Evolutionary conservation across 768 basidiomycete species (phyloP).

Genomic region (Mrakia gelida): DNA sequence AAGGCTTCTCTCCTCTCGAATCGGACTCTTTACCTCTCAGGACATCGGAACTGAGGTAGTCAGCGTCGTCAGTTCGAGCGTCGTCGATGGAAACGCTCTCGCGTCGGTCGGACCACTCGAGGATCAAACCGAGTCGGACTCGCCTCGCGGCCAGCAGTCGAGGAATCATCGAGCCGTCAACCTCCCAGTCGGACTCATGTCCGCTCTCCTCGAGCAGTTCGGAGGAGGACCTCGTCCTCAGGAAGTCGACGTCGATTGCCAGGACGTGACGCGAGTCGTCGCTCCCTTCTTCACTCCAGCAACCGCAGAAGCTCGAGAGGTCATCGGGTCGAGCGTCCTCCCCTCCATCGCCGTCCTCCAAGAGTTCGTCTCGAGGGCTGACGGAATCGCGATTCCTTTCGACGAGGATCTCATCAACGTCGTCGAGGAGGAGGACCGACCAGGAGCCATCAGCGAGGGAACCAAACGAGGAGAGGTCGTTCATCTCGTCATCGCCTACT

Average conservation of each 20-base stretch:
- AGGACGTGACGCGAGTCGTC: neutral
- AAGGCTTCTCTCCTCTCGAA: neutral
- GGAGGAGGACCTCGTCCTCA: neutral
- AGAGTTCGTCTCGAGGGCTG: neutral
- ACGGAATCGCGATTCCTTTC: neutral
- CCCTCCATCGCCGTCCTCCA: neutral
- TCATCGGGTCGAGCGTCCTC: neutral
- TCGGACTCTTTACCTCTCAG: neutral
- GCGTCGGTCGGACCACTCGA: neutral
- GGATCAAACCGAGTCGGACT: neutral
- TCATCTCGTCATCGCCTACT: neutral
- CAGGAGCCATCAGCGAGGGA: neutral
- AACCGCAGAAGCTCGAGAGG: neutral
- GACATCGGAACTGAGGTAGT: neutral
- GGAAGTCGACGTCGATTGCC: neutral
- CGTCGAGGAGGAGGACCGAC: neutral
- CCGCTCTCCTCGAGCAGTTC: neutral
- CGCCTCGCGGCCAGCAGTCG: neutral
- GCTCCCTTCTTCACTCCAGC: neutral
- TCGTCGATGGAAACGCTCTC: neutral
- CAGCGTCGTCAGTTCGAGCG: slow-evolving; percentile 4
- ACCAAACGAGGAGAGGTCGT: neutral
- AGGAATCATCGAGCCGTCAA: neutral
- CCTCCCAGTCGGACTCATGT: neutral
- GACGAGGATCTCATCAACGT: neutral